Conservation (phyloP, 371 early-diverging fungal genomes). For the Mucor piriformis region DNA sequence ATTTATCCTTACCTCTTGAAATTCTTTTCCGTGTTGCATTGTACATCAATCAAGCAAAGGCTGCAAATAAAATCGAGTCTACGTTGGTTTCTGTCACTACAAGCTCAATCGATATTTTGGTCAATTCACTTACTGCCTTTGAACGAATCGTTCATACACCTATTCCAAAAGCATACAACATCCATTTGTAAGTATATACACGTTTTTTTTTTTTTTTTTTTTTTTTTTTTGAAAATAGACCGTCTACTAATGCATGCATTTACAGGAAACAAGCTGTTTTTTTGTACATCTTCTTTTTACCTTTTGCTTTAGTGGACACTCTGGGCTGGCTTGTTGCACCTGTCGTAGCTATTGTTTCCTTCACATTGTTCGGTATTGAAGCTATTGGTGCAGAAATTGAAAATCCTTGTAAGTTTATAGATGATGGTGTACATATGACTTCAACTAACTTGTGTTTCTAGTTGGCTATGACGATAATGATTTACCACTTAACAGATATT, state of each 20-base stretch:
- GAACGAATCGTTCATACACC: constrained; percentile 80
- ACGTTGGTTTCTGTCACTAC: constrained; percentile 51
- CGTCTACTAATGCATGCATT: not conserved
- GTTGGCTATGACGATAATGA: constrained; percentile 68
- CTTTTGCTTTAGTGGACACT: constrained; percentile 67
- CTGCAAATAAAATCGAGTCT: constrained; percentile 53
- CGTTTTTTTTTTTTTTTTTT: not conserved
- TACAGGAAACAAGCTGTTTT: constrained; percentile 67
- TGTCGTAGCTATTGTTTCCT: constrained; percentile 63
- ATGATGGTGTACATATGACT: too few relatives aligned
- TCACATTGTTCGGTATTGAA: constrained; percentile 78
- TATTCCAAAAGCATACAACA: constrained; percentile 79
- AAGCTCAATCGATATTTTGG: constrained; percentile 48
- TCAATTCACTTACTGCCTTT: constrained; percentile 71
- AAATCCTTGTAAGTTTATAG: constrained; percentile 40
- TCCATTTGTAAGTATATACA: constrained; percentile 64
- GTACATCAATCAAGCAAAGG: constrained; percentile 54
- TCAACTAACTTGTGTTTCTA: constrained; percentile 38
- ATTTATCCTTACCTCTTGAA: constrained; percentile 61
- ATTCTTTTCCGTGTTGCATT: constrained; percentile 58
- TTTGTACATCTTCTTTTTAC: constrained; percentile 69
- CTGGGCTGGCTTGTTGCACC: constrained; percentile 62
- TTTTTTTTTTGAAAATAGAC: not conserved
- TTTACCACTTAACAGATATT: constrained; percentile 45
- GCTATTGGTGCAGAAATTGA: constrained; percentile 59